Evolutionary conservation across 164 flowering plant genomes (phyloP), one percentile per base, ranked within the genome.

Genomic region (Vitis rupestris): DNA sequence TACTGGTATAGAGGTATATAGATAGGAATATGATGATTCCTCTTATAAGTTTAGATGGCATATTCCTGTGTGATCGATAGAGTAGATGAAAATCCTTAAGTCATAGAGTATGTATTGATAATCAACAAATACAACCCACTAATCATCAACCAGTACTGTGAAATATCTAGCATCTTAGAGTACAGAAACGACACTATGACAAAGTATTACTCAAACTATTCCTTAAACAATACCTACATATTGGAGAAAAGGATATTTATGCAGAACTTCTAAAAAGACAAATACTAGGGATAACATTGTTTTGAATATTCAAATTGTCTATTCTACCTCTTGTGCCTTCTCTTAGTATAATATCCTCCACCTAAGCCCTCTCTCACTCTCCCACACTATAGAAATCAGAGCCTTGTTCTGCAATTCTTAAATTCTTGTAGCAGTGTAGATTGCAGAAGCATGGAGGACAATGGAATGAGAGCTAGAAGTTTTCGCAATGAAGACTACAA

Each of bases 401-500:
- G 49, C 63, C n/a, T 53, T 53, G n/a, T 53, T 53, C 56, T 13
- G 56, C n/a, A 53, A 61, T 31, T 13, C 63, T 31, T 31, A 13
- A 19, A 23, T 30, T 23, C 27, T 23, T 23, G 27, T 23, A 31
- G 15, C 10, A 29, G 15, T 23, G 66, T 72, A 75, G 69, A 74
- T 15, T 9, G 50, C 48, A 55, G 11, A 58, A 53, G 27, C 54
- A 64, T 69, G 64, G 68, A 61, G 59, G 73, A 66, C 75, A 68
- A 61, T 14, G 80, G 63, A 52, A 13, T 67, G 70, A 72, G 75
- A 50, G 49, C 77, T 27, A 74, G 77, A 61, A 82, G 82, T 70
- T 83, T 82, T 49, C 81, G 83, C 19, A 1, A 80, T n/a, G 83
- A 84, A 71, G 84, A 82, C 77, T 84, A 84, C 79, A 76, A 69